A percentile compares a stretch with the other conserved stretches of the same genome.
Conservation (phyloP, 106 monocot species). For the Chionographis japonica region DNA sequence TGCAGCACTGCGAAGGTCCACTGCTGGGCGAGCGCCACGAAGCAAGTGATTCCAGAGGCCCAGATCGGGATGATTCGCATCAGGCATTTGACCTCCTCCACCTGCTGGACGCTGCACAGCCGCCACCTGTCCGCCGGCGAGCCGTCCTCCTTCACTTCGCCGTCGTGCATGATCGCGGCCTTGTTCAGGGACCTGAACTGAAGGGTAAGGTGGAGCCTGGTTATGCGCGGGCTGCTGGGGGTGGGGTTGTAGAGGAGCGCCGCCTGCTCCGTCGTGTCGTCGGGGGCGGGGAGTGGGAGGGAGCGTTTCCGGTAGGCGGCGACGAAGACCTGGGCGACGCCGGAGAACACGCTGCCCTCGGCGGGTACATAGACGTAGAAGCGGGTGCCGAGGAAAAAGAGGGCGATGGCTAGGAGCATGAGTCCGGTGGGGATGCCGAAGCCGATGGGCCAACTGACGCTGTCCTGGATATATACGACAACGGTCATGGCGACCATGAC, state of each 20-base stretch:
- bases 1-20: constrained; percentile 19
- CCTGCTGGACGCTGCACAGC: constrained; percentile 21
- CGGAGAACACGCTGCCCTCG: constrained; percentile 12
- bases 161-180: constrained; percentile 3
- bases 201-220: neutral
- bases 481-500: constrained; percentile 3
- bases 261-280: neutral
- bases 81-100: constrained; percentile 31
- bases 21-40: constrained; percentile 10
- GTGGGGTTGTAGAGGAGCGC: neutral
- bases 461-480: constrained; percentile 6
- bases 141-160: neutral
- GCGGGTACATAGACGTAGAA: constrained; percentile 10
- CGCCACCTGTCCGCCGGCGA: constrained; percentile 8
- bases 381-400: constrained; percentile 1
- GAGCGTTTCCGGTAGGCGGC: constrained; percentile 3
- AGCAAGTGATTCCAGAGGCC: constrained; percentile 3
- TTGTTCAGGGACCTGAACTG: constrained; percentile 10
- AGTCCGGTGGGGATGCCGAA: constrained; percentile 9
- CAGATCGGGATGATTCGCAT: constrained; percentile 10
- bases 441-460: constrained; percentile 9
- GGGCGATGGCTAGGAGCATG: constrained; percentile 6
- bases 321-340: constrained; percentile 12
- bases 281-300: neutral
- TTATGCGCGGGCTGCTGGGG: neutral